Base-by-base conservation (phyloP, 352 stramenopile species). In the Peronospora farinosa region DNA sequence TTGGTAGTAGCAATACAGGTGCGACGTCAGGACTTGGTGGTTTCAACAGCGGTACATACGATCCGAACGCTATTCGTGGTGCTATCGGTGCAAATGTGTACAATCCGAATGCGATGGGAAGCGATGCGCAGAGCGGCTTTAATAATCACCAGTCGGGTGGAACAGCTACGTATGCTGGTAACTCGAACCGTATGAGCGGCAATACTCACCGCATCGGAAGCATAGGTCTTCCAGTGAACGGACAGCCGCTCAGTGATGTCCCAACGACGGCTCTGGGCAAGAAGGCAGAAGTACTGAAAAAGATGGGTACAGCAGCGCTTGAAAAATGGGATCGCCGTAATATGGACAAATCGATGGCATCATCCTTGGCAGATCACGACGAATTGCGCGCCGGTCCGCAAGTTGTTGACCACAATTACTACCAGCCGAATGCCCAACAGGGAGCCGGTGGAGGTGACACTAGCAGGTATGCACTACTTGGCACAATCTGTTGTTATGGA, bases 271-370 rank as follows among this genome's bases (percentile, higher is more conserved):
- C 78, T 54, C 60, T 94, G 4, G 74, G 77, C 15, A 86, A 92
- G 58, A 86, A 74, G 2, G 74, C 88, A 0, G 77, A 88, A 44
- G 74, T 78, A 15, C 57, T 94, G n/a, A 85, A 86, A 62, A 88
- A 89, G 63, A 86, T 91, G 48, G 75, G 80, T 11, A 68, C 76
- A 23, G 76, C 84, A 47, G 80, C 79, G 11, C 72, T 83, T 15
- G 83, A 94, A 30, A 86, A 80, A 23, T 94, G 81, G 80, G 80
- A 94, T 16, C 75, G 80, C 13, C 83, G 83, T 31, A 92, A 94
- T 72, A 91, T 94, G 76, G 83, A 94, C 62, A 92, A 92, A 63
- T 90, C 78, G 12, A 94, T 94, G 67, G 80, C 69, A n/a, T 86
- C 78, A n/a, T 94, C 83, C 8, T 63, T 94, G 13, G 80, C 83